These are phyloP conservation scores for Diaporthe citri DNA, from an alignment of 2,329 filamentous ascomycete species.

Conservation along the genomic window DNA sequence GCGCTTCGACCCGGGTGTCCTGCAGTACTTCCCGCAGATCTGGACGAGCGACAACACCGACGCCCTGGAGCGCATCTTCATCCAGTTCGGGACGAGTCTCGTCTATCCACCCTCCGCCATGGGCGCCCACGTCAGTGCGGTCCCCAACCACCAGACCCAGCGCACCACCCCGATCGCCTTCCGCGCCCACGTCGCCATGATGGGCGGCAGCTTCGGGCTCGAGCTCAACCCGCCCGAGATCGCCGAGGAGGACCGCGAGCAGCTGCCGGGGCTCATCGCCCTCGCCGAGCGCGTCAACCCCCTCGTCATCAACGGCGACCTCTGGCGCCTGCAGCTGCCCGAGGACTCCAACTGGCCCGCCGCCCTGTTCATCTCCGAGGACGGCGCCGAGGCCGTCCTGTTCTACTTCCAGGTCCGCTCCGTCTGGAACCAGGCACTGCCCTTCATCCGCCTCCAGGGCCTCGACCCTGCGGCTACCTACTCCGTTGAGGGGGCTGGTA, in stretches of 20 bases:
- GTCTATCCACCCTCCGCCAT: constrained; percentile 73
- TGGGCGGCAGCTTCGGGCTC: constrained; percentile 76
- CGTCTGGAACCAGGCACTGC: constrained; percentile 64
- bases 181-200: constrained; percentile 75
- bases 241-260: constrained; percentile 61
- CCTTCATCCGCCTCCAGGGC: constrained; percentile 67
- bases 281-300: constrained; percentile 70
- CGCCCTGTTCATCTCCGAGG: constrained; percentile 68
- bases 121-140: constrained; percentile 74
- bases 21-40: constrained; percentile 75
- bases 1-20: constrained; percentile 72
- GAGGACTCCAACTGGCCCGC: constrained; percentile 73
- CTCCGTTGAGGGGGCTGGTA: constrained; percentile 62
- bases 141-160: constrained; percentile 69
- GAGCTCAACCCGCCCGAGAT: constrained; percentile 71
- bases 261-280: constrained; percentile 66
- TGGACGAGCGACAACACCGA: constrained; percentile 78
- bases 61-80: constrained; percentile 69
- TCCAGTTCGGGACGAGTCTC: constrained; percentile 74
- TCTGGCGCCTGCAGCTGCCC: constrained; percentile 71
- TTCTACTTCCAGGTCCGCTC: constrained; percentile 72
- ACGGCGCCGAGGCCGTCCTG: constrained; percentile 62
- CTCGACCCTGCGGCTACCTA: constrained; percentile 68
- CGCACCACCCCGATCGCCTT: constrained; percentile 69
- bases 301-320: constrained; percentile 67